Conservation (phyloP, 257 asterid species). For the Cynanchum wilfordii region DNA sequence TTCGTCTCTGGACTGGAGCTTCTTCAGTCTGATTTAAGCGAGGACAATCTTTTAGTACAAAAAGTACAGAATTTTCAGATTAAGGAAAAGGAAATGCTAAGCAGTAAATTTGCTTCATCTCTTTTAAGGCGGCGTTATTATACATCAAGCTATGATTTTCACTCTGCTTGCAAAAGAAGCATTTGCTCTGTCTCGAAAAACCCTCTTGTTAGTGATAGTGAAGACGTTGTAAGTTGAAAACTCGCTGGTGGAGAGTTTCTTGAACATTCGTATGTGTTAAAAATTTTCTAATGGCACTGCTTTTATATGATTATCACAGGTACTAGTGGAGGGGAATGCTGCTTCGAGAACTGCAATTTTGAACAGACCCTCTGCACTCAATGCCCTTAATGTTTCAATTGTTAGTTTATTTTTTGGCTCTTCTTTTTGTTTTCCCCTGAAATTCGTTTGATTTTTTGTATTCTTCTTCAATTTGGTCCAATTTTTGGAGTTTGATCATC, state of each 20-base stretch:
- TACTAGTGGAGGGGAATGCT: constrained; percentile 68
- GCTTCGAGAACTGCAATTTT: constrained; percentile 82
- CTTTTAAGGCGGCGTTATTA: constrained; percentile 37
- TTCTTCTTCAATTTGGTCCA: constrained; percentile 6
- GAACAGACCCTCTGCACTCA: constrained; percentile 71
- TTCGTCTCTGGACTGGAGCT: neutral
- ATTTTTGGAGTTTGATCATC: neutral
- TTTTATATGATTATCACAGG: constrained; percentile 41
- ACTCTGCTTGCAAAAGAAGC: constrained; percentile 27
- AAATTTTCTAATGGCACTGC: neutral
- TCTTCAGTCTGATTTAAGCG: neutral
- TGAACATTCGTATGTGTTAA: neutral
- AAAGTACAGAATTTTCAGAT: neutral
- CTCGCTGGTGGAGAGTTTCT: neutral
- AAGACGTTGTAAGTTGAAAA: constrained; percentile 42
- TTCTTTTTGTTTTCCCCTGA: neutral
- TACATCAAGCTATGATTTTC: constrained; percentile 14
- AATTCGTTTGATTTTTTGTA: no score
- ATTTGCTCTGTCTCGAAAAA: constrained; percentile 35
- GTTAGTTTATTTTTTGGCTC: constrained; percentile 31
- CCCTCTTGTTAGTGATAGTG: constrained; percentile 41
- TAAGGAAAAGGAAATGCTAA: constrained; percentile 31
- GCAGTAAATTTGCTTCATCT: constrained; percentile 31
- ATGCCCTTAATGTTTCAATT: constrained; percentile 68
- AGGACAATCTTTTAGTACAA: neutral